Evolutionary conservation across 805 yeast species (phyloP).

Genomic region (Martiniozyma abietophila): DNA sequence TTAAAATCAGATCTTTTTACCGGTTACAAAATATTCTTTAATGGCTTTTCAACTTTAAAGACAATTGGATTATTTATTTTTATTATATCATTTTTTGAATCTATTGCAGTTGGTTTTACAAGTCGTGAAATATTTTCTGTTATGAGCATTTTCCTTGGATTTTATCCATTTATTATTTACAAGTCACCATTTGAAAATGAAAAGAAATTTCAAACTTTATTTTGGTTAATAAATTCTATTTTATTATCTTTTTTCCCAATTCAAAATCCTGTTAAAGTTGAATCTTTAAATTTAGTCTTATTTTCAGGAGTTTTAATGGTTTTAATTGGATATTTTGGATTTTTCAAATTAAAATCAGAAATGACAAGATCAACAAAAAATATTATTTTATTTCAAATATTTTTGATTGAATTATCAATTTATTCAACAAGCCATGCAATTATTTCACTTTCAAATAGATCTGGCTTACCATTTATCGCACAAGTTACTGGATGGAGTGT

Average conservation of each 20-base stretch:
- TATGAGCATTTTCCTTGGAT: conserved; percentile 49
- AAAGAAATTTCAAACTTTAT: conserved; percentile 12
- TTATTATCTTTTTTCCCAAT: conserved; percentile 71
- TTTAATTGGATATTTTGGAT: conserved; percentile 39
- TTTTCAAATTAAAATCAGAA: conserved; percentile 16
- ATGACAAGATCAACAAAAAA: conserved; percentile 28
- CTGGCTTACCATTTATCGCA: conserved; percentile 69
- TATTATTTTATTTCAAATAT: conserved; percentile 49
- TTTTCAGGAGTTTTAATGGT: conserved; percentile 57
- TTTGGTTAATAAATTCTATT: conserved; percentile 63
- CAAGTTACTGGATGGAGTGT: conserved; percentile 75
- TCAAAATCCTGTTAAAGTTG: conserved; percentile 81
- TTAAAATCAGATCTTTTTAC: conserved; percentile 30
- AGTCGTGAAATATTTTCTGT: conserved; percentile 73
- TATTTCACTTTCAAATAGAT: conserved; percentile 61
- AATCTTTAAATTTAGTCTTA: conserved; percentile 59
- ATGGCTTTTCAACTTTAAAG: conserved; percentile 35
- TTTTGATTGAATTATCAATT: conserved; percentile 45
- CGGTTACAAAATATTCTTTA: conserved; percentile 48
- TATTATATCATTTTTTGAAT: conserved; percentile 62
- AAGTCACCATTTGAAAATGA: too few relatives aligned
- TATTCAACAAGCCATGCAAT: conserved; percentile 66
- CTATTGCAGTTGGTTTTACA: conserved; percentile 86
- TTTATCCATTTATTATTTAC: conserved; percentile 49
- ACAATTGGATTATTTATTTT: conserved; percentile 29